These are phyloP conservation scores for Colletotrichum destructivum DNA, from an alignment of 2,329 filamentous ascomycete genomes.

Conservation along the genomic window DNA sequence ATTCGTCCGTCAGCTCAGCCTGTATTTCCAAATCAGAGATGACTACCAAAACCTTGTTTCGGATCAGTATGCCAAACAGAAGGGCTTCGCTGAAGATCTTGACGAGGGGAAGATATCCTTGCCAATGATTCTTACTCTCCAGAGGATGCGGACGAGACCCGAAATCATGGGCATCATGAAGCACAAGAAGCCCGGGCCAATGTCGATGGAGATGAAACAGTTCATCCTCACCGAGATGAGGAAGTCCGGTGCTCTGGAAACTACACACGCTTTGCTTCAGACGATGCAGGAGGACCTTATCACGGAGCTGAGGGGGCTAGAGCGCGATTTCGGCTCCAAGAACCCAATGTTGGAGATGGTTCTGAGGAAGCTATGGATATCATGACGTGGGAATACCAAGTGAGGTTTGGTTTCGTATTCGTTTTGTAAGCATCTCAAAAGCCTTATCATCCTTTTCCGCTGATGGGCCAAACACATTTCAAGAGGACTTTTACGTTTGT, in stretches of 20 bases:
- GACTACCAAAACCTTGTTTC: slow-evolving; percentile 52
- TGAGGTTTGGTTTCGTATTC: too few relatives aligned
- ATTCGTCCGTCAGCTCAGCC: slow-evolving; percentile 44
- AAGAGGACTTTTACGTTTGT: too few relatives aligned
- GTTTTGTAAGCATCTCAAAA: not conserved
- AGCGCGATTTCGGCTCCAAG: slow-evolving; percentile 4
- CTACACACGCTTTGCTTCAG: not conserved
- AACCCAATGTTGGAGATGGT: slow-evolving; percentile 10
- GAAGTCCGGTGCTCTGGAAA: slow-evolving; percentile 1
- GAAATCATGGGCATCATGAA: slow-evolving; percentile 20
- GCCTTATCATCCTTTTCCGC: not conserved
- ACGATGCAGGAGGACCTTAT: not conserved
- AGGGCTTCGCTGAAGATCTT: slow-evolving; percentile 59
- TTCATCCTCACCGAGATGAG: slow-evolving; percentile 10
- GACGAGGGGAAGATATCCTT: slow-evolving; percentile 59
- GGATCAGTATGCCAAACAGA: slow-evolving; percentile 52
- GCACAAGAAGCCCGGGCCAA: slow-evolving; percentile 23
- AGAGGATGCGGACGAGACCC: slow-evolving; percentile 8
- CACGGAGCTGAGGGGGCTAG: slow-evolving; percentile 6
- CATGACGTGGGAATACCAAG: not conserved
- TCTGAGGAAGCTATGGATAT: slow-evolving; percentile 2
- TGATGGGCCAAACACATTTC: too few relatives aligned
- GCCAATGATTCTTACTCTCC: slow-evolving; percentile 46
- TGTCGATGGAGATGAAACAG: slow-evolving; percentile 18
- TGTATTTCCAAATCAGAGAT: slow-evolving; percentile 52